These are phyloP conservation scores for Neurospora intermedia DNA, from an alignment of 495 filamentous ascomycete genomes.

Conservation along the genomic window DNA sequence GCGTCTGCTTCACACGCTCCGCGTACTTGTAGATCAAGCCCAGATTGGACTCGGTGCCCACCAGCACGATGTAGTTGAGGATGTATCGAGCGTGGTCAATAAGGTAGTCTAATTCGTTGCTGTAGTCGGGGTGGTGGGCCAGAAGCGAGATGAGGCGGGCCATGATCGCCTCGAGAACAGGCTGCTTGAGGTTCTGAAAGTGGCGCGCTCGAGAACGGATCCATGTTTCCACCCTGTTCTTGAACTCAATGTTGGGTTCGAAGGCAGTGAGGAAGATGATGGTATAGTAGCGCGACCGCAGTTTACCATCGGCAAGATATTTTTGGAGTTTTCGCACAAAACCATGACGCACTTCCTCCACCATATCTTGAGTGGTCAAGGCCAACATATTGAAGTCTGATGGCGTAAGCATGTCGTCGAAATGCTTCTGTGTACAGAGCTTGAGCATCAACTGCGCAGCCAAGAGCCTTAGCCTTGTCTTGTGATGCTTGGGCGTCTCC, in stretches of 20 bases:
- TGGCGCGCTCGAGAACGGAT: conserved; percentile 62
- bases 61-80: conserved; percentile 72
- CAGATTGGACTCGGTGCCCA: conserved; percentile 78
- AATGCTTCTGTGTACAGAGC: conserved; percentile 59
- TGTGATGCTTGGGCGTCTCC: conserved; percentile 64
- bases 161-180: conserved; percentile 74
- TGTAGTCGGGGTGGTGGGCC: conserved; percentile 92
- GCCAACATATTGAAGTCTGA: conserved; percentile 71
- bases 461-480: conserved; percentile 63
- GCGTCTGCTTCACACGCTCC: conserved; percentile 83
- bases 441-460: conserved; percentile 79
- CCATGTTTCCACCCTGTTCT: conserved; percentile 72
- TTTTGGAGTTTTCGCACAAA: conserved; percentile 84
- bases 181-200: conserved; percentile 42
- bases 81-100: conserved; percentile 76
- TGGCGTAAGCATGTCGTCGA: conserved; percentile 65
- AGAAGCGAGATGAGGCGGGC: conserved; percentile 75
- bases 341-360: conserved; percentile 58
- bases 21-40: conserved; percentile 84
- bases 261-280: conserved; percentile 84
- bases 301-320: conserved; percentile 56
- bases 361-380: conserved; percentile 64
- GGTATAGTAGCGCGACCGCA: conserved; percentile 72
- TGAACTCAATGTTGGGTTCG: conserved; percentile 62
- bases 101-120: conserved; percentile 53